Evolutionary conservation across 306 rosid species (phyloP).

Genomic region (Castanospermum australe): DNA sequence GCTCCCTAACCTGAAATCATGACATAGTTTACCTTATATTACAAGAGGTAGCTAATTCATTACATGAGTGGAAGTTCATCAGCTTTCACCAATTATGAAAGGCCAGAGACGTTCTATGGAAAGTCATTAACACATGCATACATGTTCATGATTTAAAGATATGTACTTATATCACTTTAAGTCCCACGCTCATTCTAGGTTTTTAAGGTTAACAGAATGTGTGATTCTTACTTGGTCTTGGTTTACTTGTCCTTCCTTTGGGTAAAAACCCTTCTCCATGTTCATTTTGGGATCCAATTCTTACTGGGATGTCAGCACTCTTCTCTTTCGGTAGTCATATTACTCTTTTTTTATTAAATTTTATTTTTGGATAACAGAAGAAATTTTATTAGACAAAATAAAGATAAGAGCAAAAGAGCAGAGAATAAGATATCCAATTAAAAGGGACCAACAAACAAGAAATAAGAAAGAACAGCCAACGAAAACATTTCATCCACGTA

Average conservation of each 20-base stretch:
- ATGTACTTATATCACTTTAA: constrained; percentile 1
- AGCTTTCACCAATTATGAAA: constrained; percentile 13
- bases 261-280: neutral
- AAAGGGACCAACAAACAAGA: no score
- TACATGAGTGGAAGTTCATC: constrained; percentile 12
- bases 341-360: neutral
- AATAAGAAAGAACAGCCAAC: no score
- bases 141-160: neutral
- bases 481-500: no score
- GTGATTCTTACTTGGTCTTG: neutral
- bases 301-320: neutral
- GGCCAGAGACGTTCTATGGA: neutral
- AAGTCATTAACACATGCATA: constrained; percentile 13
- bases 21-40: constrained; percentile 14
- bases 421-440: no score
- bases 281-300: constrained; percentile 2
- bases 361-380: neutral
- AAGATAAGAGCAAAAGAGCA: no score
- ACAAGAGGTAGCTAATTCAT: constrained; percentile 21
- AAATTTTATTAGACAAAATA: no score
- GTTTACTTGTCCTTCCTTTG: neutral
- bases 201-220: constrained; percentile 1
- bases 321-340: neutral
- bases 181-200: constrained; percentile 2
- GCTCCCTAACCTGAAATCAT: constrained; percentile 85